These are phyloP conservation scores for Phytophthora cactorum DNA, from an alignment of 352 stramenopile genomes.

Conservation along the genomic window DNA sequence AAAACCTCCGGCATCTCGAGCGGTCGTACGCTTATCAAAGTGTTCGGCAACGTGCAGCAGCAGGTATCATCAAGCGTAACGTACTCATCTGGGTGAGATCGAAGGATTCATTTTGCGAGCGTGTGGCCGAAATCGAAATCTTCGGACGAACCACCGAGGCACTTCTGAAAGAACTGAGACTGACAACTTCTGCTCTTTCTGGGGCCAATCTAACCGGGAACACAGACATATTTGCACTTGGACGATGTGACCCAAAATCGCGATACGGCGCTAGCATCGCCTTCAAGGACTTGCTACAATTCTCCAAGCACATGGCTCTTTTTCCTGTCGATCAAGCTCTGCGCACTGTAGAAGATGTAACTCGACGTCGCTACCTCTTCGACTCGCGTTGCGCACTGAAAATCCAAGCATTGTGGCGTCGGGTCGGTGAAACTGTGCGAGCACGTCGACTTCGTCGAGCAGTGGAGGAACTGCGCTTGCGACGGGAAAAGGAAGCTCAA, in stretches of 20 bases:
- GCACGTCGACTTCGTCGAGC: conserved; percentile 48
- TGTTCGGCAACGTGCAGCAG: conserved; percentile 60
- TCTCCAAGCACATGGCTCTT: conserved; percentile 71
- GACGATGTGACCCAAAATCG: conserved; percentile 18
- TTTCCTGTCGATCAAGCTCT: conserved; percentile 74
- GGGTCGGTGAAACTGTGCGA: conserved; percentile 47
- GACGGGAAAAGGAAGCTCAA: conserved; percentile 54
- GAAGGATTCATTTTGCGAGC: conserved; percentile 54
- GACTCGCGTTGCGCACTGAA: conserved; percentile 59
- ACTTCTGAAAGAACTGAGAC: conserved; percentile 54
- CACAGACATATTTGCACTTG: conserved; percentile 50
- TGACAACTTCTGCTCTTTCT: conserved; percentile 16
- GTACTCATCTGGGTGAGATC: conserved; percentile 59
- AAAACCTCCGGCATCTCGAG: conserved; percentile 16
- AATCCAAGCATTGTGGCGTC: conserved; percentile 67
- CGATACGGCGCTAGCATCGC: conserved; percentile 44
- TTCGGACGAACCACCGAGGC: conserved; percentile 67
- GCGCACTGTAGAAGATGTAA: conserved; percentile 59
- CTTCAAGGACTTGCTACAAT: conserved; percentile 67
- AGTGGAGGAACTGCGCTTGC: conserved; percentile 49
- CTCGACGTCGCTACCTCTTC: conserved; percentile 56
- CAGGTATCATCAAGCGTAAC: conserved; percentile 66
- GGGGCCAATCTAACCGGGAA: neutral
- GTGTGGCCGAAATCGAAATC: conserved; percentile 64
- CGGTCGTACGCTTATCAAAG: conserved; percentile 66